phyloP scores from a whole-genome alignment of 768 basidiomycete genomes.

The Floccularia luteovirens region DNA sequence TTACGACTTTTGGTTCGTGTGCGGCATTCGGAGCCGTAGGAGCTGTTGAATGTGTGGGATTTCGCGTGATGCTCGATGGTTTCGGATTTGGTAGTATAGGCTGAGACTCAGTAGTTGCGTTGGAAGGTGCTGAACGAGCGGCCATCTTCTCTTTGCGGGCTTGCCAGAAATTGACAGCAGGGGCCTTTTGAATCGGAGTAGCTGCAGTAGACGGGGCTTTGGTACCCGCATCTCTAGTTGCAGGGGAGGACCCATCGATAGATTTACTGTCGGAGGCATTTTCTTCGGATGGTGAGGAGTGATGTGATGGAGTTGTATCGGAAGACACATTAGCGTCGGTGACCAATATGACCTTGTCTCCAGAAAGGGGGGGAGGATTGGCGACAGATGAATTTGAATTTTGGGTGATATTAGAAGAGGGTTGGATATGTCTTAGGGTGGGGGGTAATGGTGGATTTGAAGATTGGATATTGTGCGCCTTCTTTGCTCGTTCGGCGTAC shows the following conservation, averaged over 20 bases:
- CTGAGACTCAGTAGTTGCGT: conserved; percentile 1
- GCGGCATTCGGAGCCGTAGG: conserved; percentile 27
- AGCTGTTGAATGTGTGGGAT: conserved; percentile 17
- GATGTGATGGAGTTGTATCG: no score
- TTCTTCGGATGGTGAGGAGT: conserved; percentile 2
- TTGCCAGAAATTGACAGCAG: conserved; percentile 21
- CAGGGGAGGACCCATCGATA: conserved; percentile 4
- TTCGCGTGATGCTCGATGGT: no score
- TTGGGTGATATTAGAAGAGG: no score
- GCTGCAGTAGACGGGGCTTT: conserved; percentile 12
- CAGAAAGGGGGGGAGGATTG: no score
- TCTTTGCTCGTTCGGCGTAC: conserved; percentile 50
- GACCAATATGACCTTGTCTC: no score
- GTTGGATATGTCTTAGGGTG: no score
- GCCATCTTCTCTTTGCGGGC: conserved; percentile 19
- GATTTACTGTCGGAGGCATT: conserved; percentile 4
- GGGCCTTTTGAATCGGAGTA: conserved; percentile 10
- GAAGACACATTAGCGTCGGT: no score
- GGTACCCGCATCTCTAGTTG: conserved; percentile 9
- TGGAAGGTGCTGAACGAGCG: conserved; percentile 9
- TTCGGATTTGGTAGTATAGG: no score
- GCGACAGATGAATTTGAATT: no score
- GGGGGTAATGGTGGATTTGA: no score
- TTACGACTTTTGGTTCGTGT: conserved; percentile 15
- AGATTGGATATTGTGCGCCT: conserved; percentile 29